These are phyloP conservation scores for Phytophthora multivora DNA, from an alignment of 352 stramenopile species.

Conservation along the genomic window DNA sequence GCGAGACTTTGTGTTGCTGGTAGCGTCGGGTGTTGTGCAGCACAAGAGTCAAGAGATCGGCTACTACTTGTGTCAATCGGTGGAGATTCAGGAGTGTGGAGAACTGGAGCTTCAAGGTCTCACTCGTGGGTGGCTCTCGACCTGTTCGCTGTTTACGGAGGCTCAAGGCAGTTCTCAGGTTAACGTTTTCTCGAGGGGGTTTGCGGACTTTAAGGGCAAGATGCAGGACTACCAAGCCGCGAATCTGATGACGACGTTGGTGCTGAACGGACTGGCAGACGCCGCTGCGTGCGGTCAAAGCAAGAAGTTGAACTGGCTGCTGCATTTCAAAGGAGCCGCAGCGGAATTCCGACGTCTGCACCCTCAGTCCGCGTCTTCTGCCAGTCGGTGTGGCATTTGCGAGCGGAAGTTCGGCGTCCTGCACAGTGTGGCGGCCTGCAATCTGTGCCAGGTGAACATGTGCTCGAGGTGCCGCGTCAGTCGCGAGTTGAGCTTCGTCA, in stretches of 20 bases:
- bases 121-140: slow-evolving; percentile 33
- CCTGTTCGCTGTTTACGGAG: slow-evolving; percentile 30
- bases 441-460: slow-evolving; percentile 39
- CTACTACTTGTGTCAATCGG: slow-evolving; percentile 30
- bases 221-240: slow-evolving; percentile 36
- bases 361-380: slow-evolving; percentile 7
- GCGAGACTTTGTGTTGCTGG: slow-evolving; percentile 44
- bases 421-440: slow-evolving; percentile 36
- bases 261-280: slow-evolving; percentile 33
- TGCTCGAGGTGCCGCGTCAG: slow-evolving; percentile 45
- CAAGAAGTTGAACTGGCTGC: slow-evolving; percentile 60
- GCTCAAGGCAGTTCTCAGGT: slow-evolving; percentile 7
- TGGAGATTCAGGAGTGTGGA: slow-evolving; percentile 17
- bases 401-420: slow-evolving; percentile 43
- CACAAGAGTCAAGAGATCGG: slow-evolving; percentile 25
- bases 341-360: slow-evolving; percentile 22
- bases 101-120: slow-evolving; percentile 10
- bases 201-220: slow-evolving; percentile 31
- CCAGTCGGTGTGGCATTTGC: slow-evolving; percentile 41
- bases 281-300: slow-evolving; percentile 54
- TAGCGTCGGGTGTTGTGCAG: slow-evolving; percentile 31
- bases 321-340: slow-evolving; percentile 24
- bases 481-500: slow-evolving; percentile 36
- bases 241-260: slow-evolving; percentile 22
- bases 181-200: slow-evolving; percentile 31